A percentile compares a stretch with the other conserved stretches of the same genome.
Conservation (phyloP, 140 eudicot species). For the Senecio squalidus region DNA sequence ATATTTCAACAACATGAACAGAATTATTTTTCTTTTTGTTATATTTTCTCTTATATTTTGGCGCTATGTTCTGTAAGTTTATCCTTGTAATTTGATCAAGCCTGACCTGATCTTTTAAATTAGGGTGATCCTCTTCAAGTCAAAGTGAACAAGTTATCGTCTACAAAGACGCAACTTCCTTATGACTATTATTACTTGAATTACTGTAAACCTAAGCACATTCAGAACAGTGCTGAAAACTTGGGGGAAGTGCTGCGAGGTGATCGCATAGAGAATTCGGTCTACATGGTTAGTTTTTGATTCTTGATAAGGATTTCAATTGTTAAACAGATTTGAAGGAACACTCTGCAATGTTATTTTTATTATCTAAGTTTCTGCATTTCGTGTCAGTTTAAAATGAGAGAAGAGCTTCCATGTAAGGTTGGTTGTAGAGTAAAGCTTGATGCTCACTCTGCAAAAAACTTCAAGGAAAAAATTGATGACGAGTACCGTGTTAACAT, state of each 20-base stretch:
- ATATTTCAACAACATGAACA: too few species aligned
- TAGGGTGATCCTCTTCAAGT: conserved; percentile 91
- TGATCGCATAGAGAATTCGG: conserved; percentile 90
- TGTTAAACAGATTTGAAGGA: neutral
- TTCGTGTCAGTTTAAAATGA: conserved; percentile 49
- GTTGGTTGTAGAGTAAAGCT: conserved; percentile 63
- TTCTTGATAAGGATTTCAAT: neutral
- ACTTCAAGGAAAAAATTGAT: conserved; percentile 88
- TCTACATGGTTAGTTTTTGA: conserved; percentile 47
- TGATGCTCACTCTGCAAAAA: conserved; percentile 67
- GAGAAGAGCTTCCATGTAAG: conserved; percentile 73
- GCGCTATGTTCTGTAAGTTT: neutral
- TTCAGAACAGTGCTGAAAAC: conserved; percentile 80
- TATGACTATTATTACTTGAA: conserved; percentile 88
- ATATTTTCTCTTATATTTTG: neutral
- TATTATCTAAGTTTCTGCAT: conserved; percentile 9
- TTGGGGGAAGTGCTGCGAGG: conserved; percentile 92
- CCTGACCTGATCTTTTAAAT: neutral
- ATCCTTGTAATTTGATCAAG: neutral
- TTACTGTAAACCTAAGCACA: conserved; percentile 73
- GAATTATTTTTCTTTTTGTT: neutral
- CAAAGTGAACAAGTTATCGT: conserved; percentile 91
- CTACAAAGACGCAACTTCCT: conserved; percentile 91
- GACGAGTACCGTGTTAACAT: conserved; percentile 87
- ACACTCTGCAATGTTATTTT: neutral